Conservation (phyloP, 1,139 yeast species). For the Diutina sp. region DNA sequence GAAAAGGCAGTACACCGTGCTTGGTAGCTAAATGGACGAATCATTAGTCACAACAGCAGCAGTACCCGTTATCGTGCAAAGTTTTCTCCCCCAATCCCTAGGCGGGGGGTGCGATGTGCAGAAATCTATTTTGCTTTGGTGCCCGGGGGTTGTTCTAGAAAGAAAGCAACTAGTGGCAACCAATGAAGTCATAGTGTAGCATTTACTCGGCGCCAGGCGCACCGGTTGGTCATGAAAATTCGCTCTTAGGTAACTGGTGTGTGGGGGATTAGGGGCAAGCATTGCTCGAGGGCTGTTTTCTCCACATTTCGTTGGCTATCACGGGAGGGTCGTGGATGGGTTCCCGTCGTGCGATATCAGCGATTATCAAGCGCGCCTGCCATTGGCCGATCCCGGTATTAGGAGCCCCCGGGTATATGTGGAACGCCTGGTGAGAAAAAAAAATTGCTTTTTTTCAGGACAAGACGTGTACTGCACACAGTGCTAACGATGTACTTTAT, state of each 20-base stretch:
- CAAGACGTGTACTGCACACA: not conserved
- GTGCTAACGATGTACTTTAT: not conserved
- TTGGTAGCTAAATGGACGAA: not conserved
- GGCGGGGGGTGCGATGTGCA: not conserved
- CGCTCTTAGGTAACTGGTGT: no score
- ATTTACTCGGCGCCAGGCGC: not conserved
- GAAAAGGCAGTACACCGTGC: not conserved
- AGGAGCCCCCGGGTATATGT: not conserved
- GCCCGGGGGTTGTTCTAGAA: not conserved
- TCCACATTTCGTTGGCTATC: not conserved
- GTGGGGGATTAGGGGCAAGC: not conserved
- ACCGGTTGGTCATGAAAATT: no score
- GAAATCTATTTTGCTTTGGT: not conserved
- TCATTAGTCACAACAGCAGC: no score
- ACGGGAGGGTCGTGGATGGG: not conserved
- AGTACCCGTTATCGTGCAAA: no score
- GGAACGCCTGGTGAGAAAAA: not conserved
- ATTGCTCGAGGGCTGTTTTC: not conserved
- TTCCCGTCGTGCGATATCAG: not conserved
- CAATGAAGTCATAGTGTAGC: not conserved
- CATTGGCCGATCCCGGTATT: constrained; percentile 1
- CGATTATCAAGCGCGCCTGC: not conserved
- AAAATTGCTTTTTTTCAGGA: not conserved
- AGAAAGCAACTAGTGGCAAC: not conserved
- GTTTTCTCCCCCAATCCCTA: not conserved